These are phyloP conservation scores for Tanacetum coccineum DNA, from an alignment of 129 eudicot species.

Conservation along the genomic window DNA sequence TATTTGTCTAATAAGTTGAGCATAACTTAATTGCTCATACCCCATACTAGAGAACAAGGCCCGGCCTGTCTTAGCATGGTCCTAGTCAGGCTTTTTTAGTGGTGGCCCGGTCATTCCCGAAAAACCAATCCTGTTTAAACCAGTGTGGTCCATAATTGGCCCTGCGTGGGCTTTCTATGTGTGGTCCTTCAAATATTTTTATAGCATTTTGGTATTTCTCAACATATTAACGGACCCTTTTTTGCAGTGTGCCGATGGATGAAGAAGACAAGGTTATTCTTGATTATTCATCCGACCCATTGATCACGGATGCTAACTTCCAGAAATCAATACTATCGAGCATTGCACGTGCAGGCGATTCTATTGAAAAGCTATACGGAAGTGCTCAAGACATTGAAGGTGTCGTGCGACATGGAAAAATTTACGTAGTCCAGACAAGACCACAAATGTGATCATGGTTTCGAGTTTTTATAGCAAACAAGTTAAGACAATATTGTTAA, in stretches of 20 bases:
- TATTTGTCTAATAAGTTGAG: background rate
- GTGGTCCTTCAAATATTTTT: no score
- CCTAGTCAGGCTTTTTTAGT: no score
- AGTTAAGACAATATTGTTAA: conserved; percentile 3
- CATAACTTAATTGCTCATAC: background rate
- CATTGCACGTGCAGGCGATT: conserved; percentile 81
- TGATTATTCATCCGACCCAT: conserved; percentile 79
- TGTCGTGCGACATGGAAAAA: conserved; percentile 80
- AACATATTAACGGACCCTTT: background rate
- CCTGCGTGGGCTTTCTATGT: no score
- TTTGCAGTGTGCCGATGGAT: conserved; percentile 97
- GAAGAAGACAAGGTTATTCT: conserved; percentile 88
- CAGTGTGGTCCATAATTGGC: no score
- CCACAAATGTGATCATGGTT: conserved; percentile 73
- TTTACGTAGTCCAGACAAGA: conserved; percentile 95
- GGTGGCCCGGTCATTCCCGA: no score
- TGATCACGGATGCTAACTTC: conserved; percentile 56
- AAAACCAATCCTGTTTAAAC: no score
- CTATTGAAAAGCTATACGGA: conserved; percentile 93
- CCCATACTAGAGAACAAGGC: background rate
- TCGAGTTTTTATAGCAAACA: background rate
- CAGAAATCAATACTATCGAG: conserved; percentile 61
- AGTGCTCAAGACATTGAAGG: conserved; percentile 98
- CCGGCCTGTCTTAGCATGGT: background rate
- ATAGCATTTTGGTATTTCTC: background rate